Base-by-base conservation (phyloP, 2,329 filamentous ascomycete species). In the Claviceps fusiformis region DNA sequence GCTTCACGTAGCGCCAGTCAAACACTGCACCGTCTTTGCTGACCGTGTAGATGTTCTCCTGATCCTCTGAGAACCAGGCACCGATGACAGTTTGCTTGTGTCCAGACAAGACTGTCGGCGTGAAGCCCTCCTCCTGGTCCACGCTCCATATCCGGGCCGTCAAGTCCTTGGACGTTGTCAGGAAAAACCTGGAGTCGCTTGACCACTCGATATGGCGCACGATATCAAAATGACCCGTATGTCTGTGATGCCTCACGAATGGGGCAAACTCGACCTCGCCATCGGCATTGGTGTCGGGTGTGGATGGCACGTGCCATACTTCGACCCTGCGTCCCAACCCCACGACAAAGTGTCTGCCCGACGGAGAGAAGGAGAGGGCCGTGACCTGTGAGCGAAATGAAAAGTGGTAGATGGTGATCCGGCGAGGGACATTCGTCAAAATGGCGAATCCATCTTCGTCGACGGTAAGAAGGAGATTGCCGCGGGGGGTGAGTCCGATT, bases 1-100 rank as follows among this genome's bases (percentile, higher is more conserved):
- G 81, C 74, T 64, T 82, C 66, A 82, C 79, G 69, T 93, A 98
- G 65, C 88, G 84, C 93, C 93, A 98, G 60, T 87, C 81, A 64
- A 97, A 97, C 0, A 97, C 79, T 3, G 93, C 91, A n/a, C 93
- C 95, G 68, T 98, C 95, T 68, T 95, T 95, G 71, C 92, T 96
- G 60, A 95, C 83, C 0, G 93, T 97, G 68, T 93, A 98, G 54
- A 98, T 95, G 51, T 82, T 89, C 71, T 98, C 95, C 67, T 98
- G 93, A 62, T 95, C 85, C 58, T 86, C 84, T 0, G 91, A 95
- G 67, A 98, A 98, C 83, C 90, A 98, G n/a, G 91, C 91, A n/a
- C 86, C 89, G 54, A 95, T 79, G 3, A 98, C 87, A 17, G 81
- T 85, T 69, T 96, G 90, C 67, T 90, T 85, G 71, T 98, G 95